A percentile compares a stretch with the other conserved stretches of the same genome.
These are phyloP conservation scores for Limnanthes douglasii DNA, from an alignment of 345 rosid genomes.

Conservation along the genomic window DNA sequence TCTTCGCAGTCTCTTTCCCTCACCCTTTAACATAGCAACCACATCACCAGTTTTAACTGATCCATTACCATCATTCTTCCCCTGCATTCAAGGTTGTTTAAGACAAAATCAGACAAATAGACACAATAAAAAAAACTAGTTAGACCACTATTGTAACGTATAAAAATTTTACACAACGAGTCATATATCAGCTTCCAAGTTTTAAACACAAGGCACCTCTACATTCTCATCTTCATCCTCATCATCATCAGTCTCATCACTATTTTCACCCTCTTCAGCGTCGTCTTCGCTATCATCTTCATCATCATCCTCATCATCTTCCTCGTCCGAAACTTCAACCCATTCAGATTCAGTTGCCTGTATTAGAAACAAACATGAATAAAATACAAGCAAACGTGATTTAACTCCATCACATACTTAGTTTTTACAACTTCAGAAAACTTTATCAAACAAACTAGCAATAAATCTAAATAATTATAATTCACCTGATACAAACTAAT, in stretches of 20 bases:
- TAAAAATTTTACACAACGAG: too few species aligned
- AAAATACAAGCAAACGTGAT: constrained; percentile 1
- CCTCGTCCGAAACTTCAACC: constrained; percentile 79
- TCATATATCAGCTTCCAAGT: background rate
- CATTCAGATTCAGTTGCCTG: constrained; percentile 92
- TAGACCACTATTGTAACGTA: too few species aligned
- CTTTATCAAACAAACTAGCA: too few species aligned
- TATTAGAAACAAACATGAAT: too few species aligned
- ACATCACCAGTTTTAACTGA: constrained; percentile 65
- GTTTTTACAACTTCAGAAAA: too few species aligned
- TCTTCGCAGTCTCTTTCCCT: constrained; percentile 58
- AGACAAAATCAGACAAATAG: constrained; percentile 1
- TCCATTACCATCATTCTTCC: constrained; percentile 19
- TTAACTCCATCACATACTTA: constrained; percentile 1
- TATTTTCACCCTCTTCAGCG: constrained; percentile 39
- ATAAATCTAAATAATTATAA: too few species aligned
- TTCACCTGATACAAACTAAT: too few species aligned
- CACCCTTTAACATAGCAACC: constrained; percentile 78
- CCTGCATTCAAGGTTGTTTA: constrained; percentile 20
- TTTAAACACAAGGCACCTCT: constrained; percentile 15
- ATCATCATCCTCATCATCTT: constrained; percentile 67
- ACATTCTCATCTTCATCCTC: constrained; percentile 26
- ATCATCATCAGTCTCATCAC: constrained; percentile 21
- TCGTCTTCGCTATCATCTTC: constrained; percentile 35
- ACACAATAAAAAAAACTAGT: constrained; percentile 2